Evolutionary conservation across 2,329 filamentous ascomycete species (phyloP).

Genomic region (Ceratocystis papillata): DNA sequence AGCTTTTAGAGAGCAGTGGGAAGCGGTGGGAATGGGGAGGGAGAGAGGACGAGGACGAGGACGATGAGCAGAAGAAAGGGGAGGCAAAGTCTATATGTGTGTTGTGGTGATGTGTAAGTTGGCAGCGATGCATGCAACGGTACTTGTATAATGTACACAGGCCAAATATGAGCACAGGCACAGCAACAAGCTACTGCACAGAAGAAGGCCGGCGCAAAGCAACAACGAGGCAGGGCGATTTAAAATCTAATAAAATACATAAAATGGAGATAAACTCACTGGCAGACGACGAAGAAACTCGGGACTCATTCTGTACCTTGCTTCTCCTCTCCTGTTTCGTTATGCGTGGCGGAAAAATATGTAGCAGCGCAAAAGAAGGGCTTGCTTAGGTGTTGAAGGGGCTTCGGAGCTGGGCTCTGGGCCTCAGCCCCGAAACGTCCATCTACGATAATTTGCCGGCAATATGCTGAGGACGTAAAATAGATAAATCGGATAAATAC

Average conservation of each 20-base stretch:
- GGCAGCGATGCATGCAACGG: neutral
- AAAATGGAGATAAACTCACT: neutral
- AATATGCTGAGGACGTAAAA: neutral
- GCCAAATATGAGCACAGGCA: neutral
- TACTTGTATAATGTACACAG: conserved; percentile 1
- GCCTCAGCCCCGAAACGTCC: conserved; percentile 1
- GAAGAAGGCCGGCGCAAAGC: neutral
- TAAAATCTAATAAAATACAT: neutral
- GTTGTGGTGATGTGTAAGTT: neutral
- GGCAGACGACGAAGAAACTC: neutral
- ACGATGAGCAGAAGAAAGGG: neutral
- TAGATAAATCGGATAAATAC: neutral
- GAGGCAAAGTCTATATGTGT: conserved; percentile 5
- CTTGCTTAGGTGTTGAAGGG: neutral
- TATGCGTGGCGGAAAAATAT: neutral
- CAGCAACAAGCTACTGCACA: neutral
- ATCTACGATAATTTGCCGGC: conserved; percentile 10
- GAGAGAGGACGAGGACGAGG: neutral
- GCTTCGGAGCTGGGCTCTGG: neutral
- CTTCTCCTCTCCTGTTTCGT: neutral
- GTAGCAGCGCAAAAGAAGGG: neutral
- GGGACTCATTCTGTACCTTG: neutral
- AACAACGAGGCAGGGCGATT: neutral
- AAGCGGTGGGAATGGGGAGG: neutral
- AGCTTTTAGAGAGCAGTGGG: neutral